Base-by-base conservation (phyloP, 2,329 filamentous ascomycete species). In the Elsinoe australis region DNA sequence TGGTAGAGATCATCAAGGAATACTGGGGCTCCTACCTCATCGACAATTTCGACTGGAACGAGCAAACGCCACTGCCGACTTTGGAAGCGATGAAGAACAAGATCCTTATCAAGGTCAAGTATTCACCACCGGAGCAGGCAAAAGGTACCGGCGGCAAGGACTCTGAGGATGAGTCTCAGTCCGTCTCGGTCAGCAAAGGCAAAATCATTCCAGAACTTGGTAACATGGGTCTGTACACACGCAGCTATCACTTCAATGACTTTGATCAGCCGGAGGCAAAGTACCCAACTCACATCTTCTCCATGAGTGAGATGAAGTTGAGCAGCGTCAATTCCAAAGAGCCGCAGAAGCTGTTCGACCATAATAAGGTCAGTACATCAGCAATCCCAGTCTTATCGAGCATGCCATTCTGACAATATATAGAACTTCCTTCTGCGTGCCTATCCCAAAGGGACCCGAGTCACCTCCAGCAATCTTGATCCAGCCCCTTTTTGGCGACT, bases 1-100 rank as follows among this genome's bases (percentile, higher is more conserved):
- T 96, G 86, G 89, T 95, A 8, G 78, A 85, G 49, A 94, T 96
- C 54, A 95, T 98, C 84, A 81, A 81, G 55, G 80, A 95, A 56
- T 83, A 86, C 54, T 98, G 89, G 88, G 77, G 75, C 32, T 81
- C 78, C 0, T 68, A 84, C 58, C 72, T 96, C 4, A 72, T 95
- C 8, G 81, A 87, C 68, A 71, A 56, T 6, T 52, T 54, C 12
- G 56, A 54, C 18, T 58, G 58, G 19, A 78, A 61, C 71, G 79
- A 70, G 6, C 57, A 64, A 4, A 75, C 90, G 19, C 83, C 86
- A 0, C 75, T 79, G 24, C 80, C 94, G 0, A 58, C 61, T 0
- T 53, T 71, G n/a, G 78, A 78, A 10, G 79, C 87, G 9, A 67
- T 96, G 45, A 75, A 75, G 46, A 75, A 79, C 49, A 95, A 90